Evolutionary conservation across 345 rosid species (phyloP).

Genomic region (Eucalyptus microcorys): DNA sequence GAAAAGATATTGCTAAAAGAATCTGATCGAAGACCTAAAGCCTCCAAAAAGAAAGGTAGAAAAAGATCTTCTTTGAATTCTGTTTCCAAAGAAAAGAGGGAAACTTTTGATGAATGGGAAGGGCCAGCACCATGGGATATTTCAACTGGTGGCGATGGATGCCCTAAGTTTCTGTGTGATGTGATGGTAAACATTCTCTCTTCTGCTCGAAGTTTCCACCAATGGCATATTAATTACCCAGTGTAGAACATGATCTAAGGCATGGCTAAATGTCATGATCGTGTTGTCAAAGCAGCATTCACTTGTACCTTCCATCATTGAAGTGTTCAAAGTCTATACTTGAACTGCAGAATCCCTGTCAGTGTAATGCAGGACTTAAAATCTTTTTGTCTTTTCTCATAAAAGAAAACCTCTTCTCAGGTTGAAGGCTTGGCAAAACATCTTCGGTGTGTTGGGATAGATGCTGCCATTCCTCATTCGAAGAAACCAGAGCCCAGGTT

Average conservation of each 20-base stretch:
- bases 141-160: slow-evolving; percentile 75
- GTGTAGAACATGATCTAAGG: neutral
- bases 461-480: slow-evolving; percentile 68
- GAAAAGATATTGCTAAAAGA: slow-evolving; percentile 58
- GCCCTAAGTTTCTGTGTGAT: slow-evolving; percentile 85
- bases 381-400: neutral
- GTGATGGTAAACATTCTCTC: slow-evolving; percentile 49
- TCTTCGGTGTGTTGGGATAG: slow-evolving; percentile 84
- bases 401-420: slow-evolving; percentile 10
- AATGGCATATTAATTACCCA: neutral
- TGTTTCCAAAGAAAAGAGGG: slow-evolving; percentile 18
- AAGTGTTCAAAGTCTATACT: neutral
- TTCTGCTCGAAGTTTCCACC: neutral
- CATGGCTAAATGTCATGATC: neutral
- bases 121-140: slow-evolving; percentile 87
- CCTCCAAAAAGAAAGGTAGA: slow-evolving; percentile 54
- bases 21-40: slow-evolving; percentile 54
- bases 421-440: slow-evolving; percentile 97
- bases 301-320: neutral
- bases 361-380: neutral
- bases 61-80: slow-evolving; percentile 9
- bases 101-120: slow-evolving; percentile 43
- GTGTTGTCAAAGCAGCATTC: neutral
- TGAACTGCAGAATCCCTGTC: neutral
- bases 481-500: slow-evolving; percentile 79